Evolutionary conservation across 805 yeast species (phyloP), one percentile per base, ranked within the genome.

Genomic region (Cyberlindnera samutprakarnensis): DNA sequence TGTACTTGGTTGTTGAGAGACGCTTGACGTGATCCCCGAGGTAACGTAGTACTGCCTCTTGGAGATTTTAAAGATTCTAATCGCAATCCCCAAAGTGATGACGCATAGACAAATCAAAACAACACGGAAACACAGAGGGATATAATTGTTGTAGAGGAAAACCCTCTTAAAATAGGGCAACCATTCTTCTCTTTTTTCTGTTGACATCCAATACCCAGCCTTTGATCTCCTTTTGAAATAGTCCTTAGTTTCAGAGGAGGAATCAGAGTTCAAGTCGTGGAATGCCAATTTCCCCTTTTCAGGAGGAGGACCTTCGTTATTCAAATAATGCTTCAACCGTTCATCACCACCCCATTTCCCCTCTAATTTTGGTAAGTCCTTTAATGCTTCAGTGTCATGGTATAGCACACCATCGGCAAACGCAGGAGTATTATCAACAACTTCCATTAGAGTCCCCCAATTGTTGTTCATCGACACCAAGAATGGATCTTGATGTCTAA

Each of bases 1-100:
- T 0, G 97, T 84, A 45, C 95, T 79, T 13, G 98, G 81, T 49
- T 83, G 87, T 51, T 83, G 94, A 7, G 69, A 62, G 7, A 84
- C 57, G 10, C 59, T 51, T 4, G 41, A 38, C 1, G 40, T 27
- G 8, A 42, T 41, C 16, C 28, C 26, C 6, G 23, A 26, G 11
- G 21, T 33, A 5, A 22, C 36, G 31, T 19, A 31, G 18, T 39
- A 41, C 16, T 32, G 50, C 34, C 49, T 34, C 26, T 53, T 41
- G 5, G 71, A 57, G 38, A 62, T 51, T 32, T 56, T 44, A 51
- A 66, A 74, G 33, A 85, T 74, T 28, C 78, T 56, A 6, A 66
- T 57, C 0, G 96, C 87, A 17, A 90, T 53, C 0, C 76, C 92
- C 41, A 90, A 64, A 0, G 96, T 85, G 22, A 77, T 58, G 1